phyloP scores from a whole-genome alignment of 2,329 filamentous ascomycete genomes.

The Arthrinium phaeospermum region DNA sequence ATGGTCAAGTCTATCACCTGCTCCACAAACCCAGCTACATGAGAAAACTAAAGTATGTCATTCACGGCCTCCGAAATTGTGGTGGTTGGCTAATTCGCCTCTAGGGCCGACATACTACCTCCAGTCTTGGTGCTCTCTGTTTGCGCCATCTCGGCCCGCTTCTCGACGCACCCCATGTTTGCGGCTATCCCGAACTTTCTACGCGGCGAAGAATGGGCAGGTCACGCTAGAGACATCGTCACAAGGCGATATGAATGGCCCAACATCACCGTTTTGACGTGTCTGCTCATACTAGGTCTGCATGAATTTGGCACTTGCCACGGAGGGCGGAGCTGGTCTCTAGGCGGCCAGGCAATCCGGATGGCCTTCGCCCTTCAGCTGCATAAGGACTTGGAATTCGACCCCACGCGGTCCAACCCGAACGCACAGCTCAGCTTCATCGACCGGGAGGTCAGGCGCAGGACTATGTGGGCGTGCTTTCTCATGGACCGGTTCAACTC shows the following conservation, averaged over 20 bases:
- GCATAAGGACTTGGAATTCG: slow-evolving; percentile 87
- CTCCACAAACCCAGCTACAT: slow-evolving; percentile 98
- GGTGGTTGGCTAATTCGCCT: slow-evolving; percentile 30
- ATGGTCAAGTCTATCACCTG: slow-evolving; percentile 92
- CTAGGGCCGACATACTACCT: slow-evolving; percentile 76
- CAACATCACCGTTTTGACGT: slow-evolving; percentile 94
- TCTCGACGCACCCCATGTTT: slow-evolving; percentile 86
- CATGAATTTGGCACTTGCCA: slow-evolving; percentile 98
- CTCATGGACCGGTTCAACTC: slow-evolving; percentile 98
- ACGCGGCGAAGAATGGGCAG: slow-evolving; percentile 90
- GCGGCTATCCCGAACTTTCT: slow-evolving; percentile 80
- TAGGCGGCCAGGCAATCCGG: slow-evolving; percentile 91
- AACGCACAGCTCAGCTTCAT: slow-evolving; percentile 80
- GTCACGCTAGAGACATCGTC: slow-evolving; percentile 84
- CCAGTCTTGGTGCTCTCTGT: slow-evolving; percentile 93
- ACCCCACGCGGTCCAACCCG: slow-evolving; percentile 70
- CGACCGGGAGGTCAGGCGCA: slow-evolving; percentile 88
- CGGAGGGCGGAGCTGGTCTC: slow-evolving; percentile 92
- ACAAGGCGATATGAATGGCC: slow-evolving; percentile 89
- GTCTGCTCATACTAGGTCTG: slow-evolving; percentile 83
- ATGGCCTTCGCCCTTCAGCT: slow-evolving; percentile 97
- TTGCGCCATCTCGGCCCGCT: slow-evolving; percentile 93
- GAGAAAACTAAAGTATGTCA: slow-evolving; percentile 75
- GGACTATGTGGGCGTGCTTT: slow-evolving; percentile 98
- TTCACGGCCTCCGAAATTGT: slow-evolving; percentile 18